Evolutionary conservation across 306 rosid species (phyloP), one percentile per base, ranked within the genome.

Genomic region (Gillenia trifoliata): DNA sequence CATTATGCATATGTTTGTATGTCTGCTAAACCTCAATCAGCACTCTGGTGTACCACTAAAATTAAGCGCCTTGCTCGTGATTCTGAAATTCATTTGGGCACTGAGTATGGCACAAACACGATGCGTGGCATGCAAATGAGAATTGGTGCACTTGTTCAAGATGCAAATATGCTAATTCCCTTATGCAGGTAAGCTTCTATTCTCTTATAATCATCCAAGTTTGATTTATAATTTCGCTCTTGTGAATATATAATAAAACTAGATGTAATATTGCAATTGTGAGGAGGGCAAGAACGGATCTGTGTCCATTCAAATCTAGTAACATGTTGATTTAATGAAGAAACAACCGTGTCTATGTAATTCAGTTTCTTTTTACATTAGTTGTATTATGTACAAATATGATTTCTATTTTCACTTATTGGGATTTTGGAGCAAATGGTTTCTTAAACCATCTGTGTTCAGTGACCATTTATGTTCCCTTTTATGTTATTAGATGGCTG

Each of bases 21-120:
- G 26, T 30, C 19, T 20, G 36, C 25, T 73, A 50, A 64, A 82
- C 26, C 70, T 79, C 26, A 60, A 81, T 69, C 84, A 94, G 98
- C 98, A 91, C 88, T 75, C 65, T 64, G 89, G 76, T 75, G 95
- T 78, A 74, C 97, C 96, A 66, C 93, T 94, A 54, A 94, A 82
- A 81, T 94, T 77, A 94, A 79, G 78, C 94, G 97, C 75, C 97
- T 94, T 78, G 97, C 95, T 75, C 88, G 72, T 60, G 89, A 91
- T 72, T 86, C 89, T 62, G 89, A 82, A 95, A 78, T 94, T 94
- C 86, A 81, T 82, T 79, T 94, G 98, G 98, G 98, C 96, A 15
- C 79, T 90, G 55, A 77, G 96, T 77, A 90, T 89, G 74, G 98
- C 90, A 76, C 96, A 91, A 80, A 89, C 96, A 77, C 91, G 98